Evolutionary conservation across 805 yeast species (phyloP).

Genomic region (Ogataea neopini): DNA sequence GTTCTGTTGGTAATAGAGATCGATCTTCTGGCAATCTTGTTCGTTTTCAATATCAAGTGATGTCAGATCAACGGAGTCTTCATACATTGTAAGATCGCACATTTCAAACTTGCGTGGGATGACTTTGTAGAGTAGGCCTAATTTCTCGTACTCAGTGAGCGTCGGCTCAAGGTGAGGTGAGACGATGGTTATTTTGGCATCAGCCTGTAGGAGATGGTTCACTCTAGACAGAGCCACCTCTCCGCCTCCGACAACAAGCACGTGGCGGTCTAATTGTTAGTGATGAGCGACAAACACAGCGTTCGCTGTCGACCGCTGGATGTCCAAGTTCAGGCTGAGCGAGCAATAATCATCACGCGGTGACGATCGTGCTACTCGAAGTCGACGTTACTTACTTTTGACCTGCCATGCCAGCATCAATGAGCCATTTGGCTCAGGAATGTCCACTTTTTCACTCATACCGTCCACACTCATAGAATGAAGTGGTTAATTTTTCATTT

Average conservation of each 20-base stretch:
- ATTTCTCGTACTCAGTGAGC: constrained; percentile 34
- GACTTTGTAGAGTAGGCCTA: constrained; percentile 47
- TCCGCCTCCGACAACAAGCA: constrained; percentile 76
- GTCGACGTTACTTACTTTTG: constrained; percentile 41
- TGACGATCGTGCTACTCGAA: no score
- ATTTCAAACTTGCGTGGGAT: constrained; percentile 45
- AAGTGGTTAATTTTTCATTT: neutral
- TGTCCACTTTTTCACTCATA: constrained; percentile 3
- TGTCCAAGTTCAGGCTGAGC: no score
- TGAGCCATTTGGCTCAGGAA: constrained; percentile 50
- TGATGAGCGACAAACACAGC: neutral
- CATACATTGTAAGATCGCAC: constrained; percentile 53
- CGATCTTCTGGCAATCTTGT: constrained; percentile 35
- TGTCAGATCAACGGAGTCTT: constrained; percentile 21
- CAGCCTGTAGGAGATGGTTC: constrained; percentile 63
- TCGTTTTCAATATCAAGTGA: constrained; percentile 31
- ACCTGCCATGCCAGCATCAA: constrained; percentile 76
- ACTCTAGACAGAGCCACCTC: constrained; percentile 76
- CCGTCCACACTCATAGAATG: no score
- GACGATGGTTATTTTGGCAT: constrained; percentile 69
- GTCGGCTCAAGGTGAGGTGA: constrained; percentile 43
- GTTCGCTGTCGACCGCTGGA: no score
- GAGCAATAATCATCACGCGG: no score
- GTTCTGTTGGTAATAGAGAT: constrained; percentile 37
- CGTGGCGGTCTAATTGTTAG: constrained; percentile 46